Conservation (phyloP, 192 early-diverging fungal species). For the Radiomyces spectabilis region DNA sequence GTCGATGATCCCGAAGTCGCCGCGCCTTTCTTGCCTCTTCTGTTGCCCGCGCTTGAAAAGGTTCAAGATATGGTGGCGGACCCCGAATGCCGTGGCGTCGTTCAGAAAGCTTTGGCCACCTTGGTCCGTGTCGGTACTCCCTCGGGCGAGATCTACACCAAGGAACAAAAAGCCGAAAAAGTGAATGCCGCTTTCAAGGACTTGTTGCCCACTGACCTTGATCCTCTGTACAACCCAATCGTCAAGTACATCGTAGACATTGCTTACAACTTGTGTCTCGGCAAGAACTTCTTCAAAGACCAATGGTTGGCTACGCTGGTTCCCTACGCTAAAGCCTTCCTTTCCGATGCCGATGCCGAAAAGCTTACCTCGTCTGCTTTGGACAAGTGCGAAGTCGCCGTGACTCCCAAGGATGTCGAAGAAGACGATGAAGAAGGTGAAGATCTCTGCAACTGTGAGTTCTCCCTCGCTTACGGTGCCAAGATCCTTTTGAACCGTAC, state of each 20-base stretch:
- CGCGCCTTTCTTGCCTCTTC: slow-evolving; percentile 70
- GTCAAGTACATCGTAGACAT: slow-evolving; percentile 53
- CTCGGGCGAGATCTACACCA: slow-evolving; percentile 43
- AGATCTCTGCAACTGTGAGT: slow-evolving; percentile 65
- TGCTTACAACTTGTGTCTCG: slow-evolving; percentile 50
- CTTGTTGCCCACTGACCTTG: slow-evolving; percentile 44
- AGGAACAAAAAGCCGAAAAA: slow-evolving; percentile 39
- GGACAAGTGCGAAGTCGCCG: slow-evolving; percentile 36
- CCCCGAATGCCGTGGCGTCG: slow-evolving; percentile 70
- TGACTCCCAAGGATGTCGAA: slow-evolving; percentile 24
- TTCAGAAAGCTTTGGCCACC: slow-evolving; percentile 60
- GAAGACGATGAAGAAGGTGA: slow-evolving; percentile 50
- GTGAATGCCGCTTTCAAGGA: slow-evolving; percentile 42
- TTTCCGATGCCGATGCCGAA: slow-evolving; percentile 44
- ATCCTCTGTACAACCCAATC: slow-evolving; percentile 32
- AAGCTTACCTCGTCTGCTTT: slow-evolving; percentile 37
- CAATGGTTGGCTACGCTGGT: slow-evolving; percentile 57
- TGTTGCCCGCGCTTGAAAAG: slow-evolving; percentile 71
- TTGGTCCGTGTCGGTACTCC: slow-evolving; percentile 57
- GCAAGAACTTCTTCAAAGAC: slow-evolving; percentile 55
- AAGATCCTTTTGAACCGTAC: slow-evolving; percentile 73
- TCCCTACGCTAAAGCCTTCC: slow-evolving; percentile 49
- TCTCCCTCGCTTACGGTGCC: slow-evolving; percentile 79
- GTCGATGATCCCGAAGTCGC: slow-evolving; percentile 77
- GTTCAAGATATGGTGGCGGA: slow-evolving; percentile 69